Base-by-base conservation (phyloP, 768 basidiomycete species). In the Solioccasus polychromus region DNA sequence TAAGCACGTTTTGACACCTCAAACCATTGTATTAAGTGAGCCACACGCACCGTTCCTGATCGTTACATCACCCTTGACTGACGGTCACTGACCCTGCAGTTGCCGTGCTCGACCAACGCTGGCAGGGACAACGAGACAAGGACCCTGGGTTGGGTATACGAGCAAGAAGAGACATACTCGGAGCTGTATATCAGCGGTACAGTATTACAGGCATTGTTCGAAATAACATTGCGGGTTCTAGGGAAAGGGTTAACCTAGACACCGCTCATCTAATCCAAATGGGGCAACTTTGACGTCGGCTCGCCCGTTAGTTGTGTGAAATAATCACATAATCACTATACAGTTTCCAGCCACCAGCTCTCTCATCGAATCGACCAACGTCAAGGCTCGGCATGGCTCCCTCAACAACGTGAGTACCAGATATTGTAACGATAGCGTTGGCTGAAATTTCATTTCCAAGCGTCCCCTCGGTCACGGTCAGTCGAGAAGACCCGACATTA, bases 321-420 rank as follows among this genome's bases (percentile, higher is more conserved):
- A 22, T 0, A 0, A 19, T 70, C 50, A 52, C 48, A 52, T 59
- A 70, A 58, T 54, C 22, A 54, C 64, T 70, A 29, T 71, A 70
- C 32, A 71, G 69, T 60, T 63, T 10, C 46, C 55, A 72, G 71
- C 72, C 73, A 71, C 73, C 49, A 47, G 14, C 4, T 11, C 14
- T 9, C 30, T 31, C 11, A 11, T 8, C 30, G 4, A 11, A 52
- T 47, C 55, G 44, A 59, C 60, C 52, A 57, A 59, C 67, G 60
- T 69, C 72, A 72, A 72, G 58, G 62, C 53, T 47, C 41, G 54
- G 55, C 58, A 78, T 78, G 77, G 70, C 72, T 47, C 70, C 72
- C 61, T 72, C 75, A 50, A 78, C 77, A 52, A 77, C 76, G 76
- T 77, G 62, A 66, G 76, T 74, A 37, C 52, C n/a, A 25, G 28